phyloP scores from a whole-genome alignment of 352 stramenopile species.

The Bremia lactucae region DNA sequence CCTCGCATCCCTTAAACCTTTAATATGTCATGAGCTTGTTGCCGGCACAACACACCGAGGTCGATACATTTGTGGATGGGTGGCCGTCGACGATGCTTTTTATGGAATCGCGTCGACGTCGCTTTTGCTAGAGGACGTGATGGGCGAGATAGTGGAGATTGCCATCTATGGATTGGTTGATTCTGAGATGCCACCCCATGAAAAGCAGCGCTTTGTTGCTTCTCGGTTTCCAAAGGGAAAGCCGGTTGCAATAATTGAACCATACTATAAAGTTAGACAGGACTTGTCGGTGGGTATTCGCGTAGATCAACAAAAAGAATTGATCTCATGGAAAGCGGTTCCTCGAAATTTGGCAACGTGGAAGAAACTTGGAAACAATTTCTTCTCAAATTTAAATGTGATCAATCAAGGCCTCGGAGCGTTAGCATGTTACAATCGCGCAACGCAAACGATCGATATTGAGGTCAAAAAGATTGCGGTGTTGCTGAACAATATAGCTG shows the following conservation, averaged over 20 bases:
- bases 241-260: conserved; percentile 17
- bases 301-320: conserved; percentile 6
- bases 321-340: not conserved
- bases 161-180: conserved; percentile 17
- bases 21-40: conserved; percentile 13
- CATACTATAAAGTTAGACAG: conserved; percentile 22
- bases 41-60: conserved; percentile 18
- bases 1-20: conserved; percentile 12
- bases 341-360: not conserved
- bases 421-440: not conserved
- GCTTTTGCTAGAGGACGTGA: conserved; percentile 22
- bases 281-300: conserved; percentile 15
- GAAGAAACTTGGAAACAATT: not conserved
- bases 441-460: not conserved
- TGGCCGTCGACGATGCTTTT: conserved; percentile 21
- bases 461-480: not conserved
- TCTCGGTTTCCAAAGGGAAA: conserved; percentile 14
- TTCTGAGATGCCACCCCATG: not conserved
- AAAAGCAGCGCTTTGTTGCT: conserved; percentile 6
- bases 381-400: not conserved
- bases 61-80: conserved; percentile 21
- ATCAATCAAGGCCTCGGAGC: not conserved
- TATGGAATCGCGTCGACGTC: conserved; percentile 12
- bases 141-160: conserved; percentile 19
- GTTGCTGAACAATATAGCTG: not conserved